Evolutionary conservation across 352 stramenopile genomes (phyloP).

Genomic region (Phytophthora aleatoria): DNA sequence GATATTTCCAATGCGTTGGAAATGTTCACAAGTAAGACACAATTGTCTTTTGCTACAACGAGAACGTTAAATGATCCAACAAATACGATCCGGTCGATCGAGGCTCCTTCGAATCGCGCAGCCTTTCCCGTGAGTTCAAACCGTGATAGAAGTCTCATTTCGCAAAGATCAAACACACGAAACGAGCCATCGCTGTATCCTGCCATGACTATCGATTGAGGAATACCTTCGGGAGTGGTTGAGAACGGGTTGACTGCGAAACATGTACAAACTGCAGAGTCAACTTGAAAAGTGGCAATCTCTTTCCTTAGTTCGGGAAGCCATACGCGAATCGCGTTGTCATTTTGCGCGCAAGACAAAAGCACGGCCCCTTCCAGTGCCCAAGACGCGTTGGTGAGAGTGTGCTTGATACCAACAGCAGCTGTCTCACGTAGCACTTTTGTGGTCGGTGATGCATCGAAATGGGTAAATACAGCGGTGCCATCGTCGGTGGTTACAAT

Average conservation of each 20-base stretch:
- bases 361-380: slow-evolving; percentile 42
- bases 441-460: slow-evolving; percentile 36
- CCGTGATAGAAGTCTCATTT: slow-evolving; percentile 46
- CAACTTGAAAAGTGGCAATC: slow-evolving; percentile 44
- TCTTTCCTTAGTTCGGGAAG: slow-evolving; percentile 44
- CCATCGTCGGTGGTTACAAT: slow-evolving; percentile 41
- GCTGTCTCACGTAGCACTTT: slow-evolving; percentile 23
- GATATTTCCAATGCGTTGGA: slow-evolving; percentile 24
- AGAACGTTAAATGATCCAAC: slow-evolving; percentile 36
- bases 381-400: slow-evolving; percentile 17
- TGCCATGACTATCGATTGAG: slow-evolving; percentile 40
- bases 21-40: slow-evolving; percentile 45
- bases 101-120: background rate
- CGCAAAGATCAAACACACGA: slow-evolving; percentile 54
- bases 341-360: slow-evolving; percentile 32
- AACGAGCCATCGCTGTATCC: slow-evolving; percentile 57
- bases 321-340: slow-evolving; percentile 47
- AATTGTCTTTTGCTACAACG: slow-evolving; percentile 32
- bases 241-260: slow-evolving; percentile 45
- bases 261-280: slow-evolving; percentile 32
- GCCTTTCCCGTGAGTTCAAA: slow-evolving; percentile 37
- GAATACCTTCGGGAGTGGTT: slow-evolving; percentile 2
- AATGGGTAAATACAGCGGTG: slow-evolving; percentile 30
- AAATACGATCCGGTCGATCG: slow-evolving; percentile 44
- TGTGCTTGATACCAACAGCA: background rate